A percentile compares a stretch with the other conserved stretches of the same genome.
phyloP scores from a whole-genome alignment of 2,329 filamentous ascomycete genomes.

The Didymella pomorum region DNA sequence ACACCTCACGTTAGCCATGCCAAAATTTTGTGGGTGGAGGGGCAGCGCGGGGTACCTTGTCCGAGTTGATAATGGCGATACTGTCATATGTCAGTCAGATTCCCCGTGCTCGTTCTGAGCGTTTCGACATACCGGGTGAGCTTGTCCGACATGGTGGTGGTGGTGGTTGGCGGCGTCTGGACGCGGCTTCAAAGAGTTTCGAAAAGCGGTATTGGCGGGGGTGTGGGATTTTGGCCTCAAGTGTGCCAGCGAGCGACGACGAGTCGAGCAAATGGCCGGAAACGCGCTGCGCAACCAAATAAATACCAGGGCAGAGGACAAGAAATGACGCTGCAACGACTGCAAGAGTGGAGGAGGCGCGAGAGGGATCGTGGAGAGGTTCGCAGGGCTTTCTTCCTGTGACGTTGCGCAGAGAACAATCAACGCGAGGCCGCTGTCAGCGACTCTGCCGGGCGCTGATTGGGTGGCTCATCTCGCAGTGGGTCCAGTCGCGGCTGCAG shows the following conservation, averaged over 20 bases:
- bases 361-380: constrained; percentile 18
- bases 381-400: constrained; percentile 19
- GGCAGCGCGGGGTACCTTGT: constrained; percentile 76
- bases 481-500: constrained; percentile 14
- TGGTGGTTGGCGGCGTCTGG: constrained; percentile 25
- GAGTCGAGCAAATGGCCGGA: constrained; percentile 1
- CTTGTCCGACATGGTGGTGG: constrained; percentile 79
- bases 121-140: constrained; percentile 80
- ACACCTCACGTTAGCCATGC: constrained; percentile 49
- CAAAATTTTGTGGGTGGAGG: constrained; percentile 49
- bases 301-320: constrained; percentile 8
- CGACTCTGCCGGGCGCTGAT: constrained; percentile 28
- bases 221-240: constrained; percentile 28
- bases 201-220: constrained; percentile 28
- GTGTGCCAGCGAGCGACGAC: constrained; percentile 24
- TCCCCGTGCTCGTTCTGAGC: background rate
- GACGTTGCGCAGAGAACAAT: constrained; percentile 31
- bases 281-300: constrained; percentile 12
- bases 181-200: constrained; percentile 20
- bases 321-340: constrained; percentile 14
- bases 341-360: constrained; percentile 19
- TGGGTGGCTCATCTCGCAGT: constrained; percentile 24
- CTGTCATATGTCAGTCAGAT: constrained; percentile 51
- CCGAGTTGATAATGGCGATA: constrained; percentile 98
- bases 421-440: constrained; percentile 28